Base-by-base conservation (phyloP, 768 basidiomycete genomes). In the Termitomyces sp. region DNA sequence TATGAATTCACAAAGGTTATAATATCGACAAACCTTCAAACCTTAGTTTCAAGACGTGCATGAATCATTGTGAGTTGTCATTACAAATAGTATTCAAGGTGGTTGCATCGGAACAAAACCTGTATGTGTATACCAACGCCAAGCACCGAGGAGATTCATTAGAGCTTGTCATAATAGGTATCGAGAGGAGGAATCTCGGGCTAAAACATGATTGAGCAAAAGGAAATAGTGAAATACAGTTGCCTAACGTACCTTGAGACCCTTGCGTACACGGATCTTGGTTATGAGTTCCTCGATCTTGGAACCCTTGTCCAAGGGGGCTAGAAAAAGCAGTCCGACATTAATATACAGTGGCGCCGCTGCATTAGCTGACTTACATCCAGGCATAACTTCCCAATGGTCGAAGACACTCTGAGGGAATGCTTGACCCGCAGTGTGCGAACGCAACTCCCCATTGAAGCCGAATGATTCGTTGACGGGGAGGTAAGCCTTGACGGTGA, bases 401-500 rank as follows among this genome's bases (percentile, higher is more conserved):
- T 96, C 95, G 69, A 96, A 90, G 69, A 96, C 95, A 68, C 78
- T 71, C 75, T 98, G 97, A 49, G 97, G 95, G 93, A 98, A 98
- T 62, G 97, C 97, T 79, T 99, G 97, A 47, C 97, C 97, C 69
- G 84, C 85, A 45, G 97, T 98, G 47, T 89, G 87, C 69, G 86
- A 85, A 65, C 97, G 91, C 56, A 99, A 86, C 65, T 92, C 95
- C 66, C 90, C 93, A 73, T 95, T 98, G 88, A 98, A 98, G 63
- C 96, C 95, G 77, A 98, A 97, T 5, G 92, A 94, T 73, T 94
- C 92, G 72, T 79, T 77, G 73, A 94, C 92, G 64, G 94, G 94
- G 32, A 95, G 82, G 80, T 93, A 94, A 37, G 95, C 95, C 84
- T 97, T 98, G 75, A 99, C 91, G 49, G 90, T 98, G 86, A 96